Evolutionary conservation across 306 rosid species (phyloP).

Genomic region (Citrullus colocynthis): DNA sequence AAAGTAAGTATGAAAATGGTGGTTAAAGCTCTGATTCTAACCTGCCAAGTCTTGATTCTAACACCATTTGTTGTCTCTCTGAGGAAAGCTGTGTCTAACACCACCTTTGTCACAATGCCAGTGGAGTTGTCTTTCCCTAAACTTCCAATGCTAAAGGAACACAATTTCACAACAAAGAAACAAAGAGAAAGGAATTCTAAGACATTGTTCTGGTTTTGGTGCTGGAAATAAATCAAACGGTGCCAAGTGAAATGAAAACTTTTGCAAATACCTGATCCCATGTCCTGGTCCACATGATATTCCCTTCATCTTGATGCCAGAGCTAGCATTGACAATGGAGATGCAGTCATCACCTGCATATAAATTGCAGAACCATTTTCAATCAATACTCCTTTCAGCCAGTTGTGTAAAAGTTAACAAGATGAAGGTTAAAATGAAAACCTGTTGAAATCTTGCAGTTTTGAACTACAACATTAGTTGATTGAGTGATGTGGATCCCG

Average conservation of each 20-base stretch:
- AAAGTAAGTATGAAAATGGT: neutral
- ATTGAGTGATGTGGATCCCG: slow-evolving; percentile 85
- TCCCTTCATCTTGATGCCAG: slow-evolving; percentile 83
- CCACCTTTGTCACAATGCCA: slow-evolving; percentile 67
- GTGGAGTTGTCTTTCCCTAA: slow-evolving; percentile 80
- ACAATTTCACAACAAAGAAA: neutral
- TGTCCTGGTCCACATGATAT: slow-evolving; percentile 94
- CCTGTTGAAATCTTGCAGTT: slow-evolving; percentile 82
- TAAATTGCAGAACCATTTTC: neutral
- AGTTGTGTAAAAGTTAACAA: neutral
- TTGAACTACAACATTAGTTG: slow-evolving; percentile 69
- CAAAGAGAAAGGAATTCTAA: neutral
- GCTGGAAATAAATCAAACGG: neutral
- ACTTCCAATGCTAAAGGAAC: slow-evolving; percentile 81
- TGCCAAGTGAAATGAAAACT: neutral
- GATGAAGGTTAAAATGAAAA: slow-evolving; percentile 15
- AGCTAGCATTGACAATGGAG: slow-evolving; percentile 91
- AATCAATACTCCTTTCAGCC: neutral
- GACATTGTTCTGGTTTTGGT: neutral
- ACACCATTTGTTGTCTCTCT: slow-evolving; percentile 69
- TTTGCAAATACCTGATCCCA: slow-evolving; percentile 69
- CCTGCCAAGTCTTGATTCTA: slow-evolving; percentile 99
- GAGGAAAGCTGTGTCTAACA: slow-evolving; percentile 64
- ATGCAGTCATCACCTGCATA: slow-evolving; percentile 89
- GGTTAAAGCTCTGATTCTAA: slow-evolving; percentile 6